Evolutionary conservation across 805 yeast genomes (phyloP).

Genomic region (Yamadazyma ubonensis): DNA sequence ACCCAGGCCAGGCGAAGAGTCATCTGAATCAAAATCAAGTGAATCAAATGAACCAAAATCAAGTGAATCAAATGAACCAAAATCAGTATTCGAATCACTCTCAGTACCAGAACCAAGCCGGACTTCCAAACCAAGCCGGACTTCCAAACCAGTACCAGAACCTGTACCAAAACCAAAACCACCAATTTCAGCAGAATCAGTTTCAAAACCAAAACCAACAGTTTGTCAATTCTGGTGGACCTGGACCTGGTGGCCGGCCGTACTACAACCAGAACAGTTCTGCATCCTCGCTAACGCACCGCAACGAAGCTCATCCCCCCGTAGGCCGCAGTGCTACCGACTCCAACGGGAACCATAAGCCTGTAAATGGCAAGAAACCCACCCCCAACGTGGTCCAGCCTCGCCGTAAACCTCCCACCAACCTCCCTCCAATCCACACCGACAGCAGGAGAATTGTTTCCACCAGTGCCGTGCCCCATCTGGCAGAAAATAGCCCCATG

Average conservation of each 20-base stretch:
- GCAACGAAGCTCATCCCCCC: too few species aligned
- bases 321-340: too few species aligned
- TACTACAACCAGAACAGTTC: neutral
- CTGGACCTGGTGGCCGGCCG: too few species aligned
- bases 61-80: neutral
- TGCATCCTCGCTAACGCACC: neutral
- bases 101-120: slow-evolving; percentile 1
- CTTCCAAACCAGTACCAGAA: too few species aligned
- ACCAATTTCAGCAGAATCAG: too few species aligned
- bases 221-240: too few species aligned
- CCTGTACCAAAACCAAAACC: too few species aligned
- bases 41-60: neutral
- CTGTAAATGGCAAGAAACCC: neutral
- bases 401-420: neutral
- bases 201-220: too few species aligned
- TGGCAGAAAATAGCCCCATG: slow-evolving; percentile 11
- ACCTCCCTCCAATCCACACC: slow-evolving; percentile 8
- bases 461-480: slow-evolving; percentile 23
- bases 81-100: too few species aligned
- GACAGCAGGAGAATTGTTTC: slow-evolving; percentile 28
- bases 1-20: too few species aligned
- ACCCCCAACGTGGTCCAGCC: neutral
- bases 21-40: neutral
- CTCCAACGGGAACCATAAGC: neutral
- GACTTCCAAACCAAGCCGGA: too few species aligned